Evolutionary conservation across 352 stramenopile species (phyloP).

Genomic region (Globisporangium paddicum): DNA sequence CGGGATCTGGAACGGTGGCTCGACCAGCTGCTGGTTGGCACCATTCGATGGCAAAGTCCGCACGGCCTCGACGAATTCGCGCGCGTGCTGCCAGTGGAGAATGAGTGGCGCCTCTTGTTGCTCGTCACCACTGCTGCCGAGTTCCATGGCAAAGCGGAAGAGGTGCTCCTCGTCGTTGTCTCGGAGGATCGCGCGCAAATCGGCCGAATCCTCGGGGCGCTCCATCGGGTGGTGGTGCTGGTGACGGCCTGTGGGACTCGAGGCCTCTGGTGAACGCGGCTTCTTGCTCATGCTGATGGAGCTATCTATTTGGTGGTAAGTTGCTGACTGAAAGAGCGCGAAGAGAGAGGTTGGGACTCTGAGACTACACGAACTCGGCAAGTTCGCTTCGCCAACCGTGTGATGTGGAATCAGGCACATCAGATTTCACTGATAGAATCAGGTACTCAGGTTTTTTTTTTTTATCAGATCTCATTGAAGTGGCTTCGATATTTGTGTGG

Average conservation of each 20-base stretch:
- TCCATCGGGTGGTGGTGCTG: neutral
- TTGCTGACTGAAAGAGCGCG: no score
- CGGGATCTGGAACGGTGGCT: neutral
- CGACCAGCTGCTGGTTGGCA: neutral
- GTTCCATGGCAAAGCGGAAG: constrained; percentile 1
- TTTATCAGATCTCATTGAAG: neutral
- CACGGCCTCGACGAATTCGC: neutral
- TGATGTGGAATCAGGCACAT: no score
- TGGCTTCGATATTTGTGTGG: neutral
- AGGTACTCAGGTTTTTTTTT: no score
- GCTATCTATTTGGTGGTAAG: no score
- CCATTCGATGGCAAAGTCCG: neutral
- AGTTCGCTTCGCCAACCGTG: no score
- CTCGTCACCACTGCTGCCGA: neutral
- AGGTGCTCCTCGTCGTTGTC: neutral
- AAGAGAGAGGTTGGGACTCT: neutral
- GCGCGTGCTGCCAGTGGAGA: constrained; percentile 3
- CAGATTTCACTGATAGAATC: no score
- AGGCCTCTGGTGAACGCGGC: neutral
- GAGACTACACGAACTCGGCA: neutral
- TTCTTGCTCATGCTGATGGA: neutral
- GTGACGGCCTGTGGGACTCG: neutral
- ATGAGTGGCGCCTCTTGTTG: constrained; percentile 1
- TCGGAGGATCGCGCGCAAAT: neutral
- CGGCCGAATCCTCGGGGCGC: neutral